Conservation (phyloP, 2,329 filamentous ascomycete genomes). For the Nothopassalora personata region DNA sequence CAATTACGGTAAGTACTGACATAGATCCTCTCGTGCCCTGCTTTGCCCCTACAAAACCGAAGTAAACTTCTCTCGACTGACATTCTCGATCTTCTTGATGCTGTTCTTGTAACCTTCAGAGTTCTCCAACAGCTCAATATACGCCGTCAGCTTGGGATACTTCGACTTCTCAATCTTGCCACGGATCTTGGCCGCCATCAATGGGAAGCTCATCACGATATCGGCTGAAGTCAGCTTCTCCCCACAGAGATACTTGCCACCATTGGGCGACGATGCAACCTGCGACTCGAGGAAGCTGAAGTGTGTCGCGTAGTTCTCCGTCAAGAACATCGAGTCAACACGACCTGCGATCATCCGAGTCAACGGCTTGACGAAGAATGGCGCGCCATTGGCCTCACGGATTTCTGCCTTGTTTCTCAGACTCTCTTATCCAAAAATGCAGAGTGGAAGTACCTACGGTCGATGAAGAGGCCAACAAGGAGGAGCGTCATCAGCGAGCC, state of each 20-base stretch:
- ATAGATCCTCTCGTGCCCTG: too few relatives aligned
- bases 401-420: slow-evolving; percentile 21
- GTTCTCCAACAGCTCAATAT: slow-evolving; percentile 42
- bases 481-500: slow-evolving; percentile 73
- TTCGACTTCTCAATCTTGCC: slow-evolving; percentile 37
- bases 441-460: slow-evolving; percentile 39
- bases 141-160: slow-evolving; percentile 45
- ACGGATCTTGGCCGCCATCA: slow-evolving; percentile 40
- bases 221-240: slow-evolving; percentile 47
- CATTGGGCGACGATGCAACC: slow-evolving; percentile 41
- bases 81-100: slow-evolving; percentile 47
- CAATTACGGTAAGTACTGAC: too few relatives aligned
- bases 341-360: slow-evolving; percentile 50
- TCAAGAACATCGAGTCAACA: slow-evolving; percentile 43
- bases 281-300: slow-evolving; percentile 49
- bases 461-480: slow-evolving; percentile 58
- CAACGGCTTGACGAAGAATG: slow-evolving; percentile 65
- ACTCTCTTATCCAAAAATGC: neutral
- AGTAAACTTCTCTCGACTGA: slow-evolving; percentile 28
- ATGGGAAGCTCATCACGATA: slow-evolving; percentile 49
- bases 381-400: slow-evolving; percentile 48
- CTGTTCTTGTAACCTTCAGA: slow-evolving; percentile 43
- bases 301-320: slow-evolving; percentile 44
- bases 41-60: neutral
- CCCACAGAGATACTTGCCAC: slow-evolving; percentile 49